Base-by-base conservation (phyloP, 371 early-diverging fungal genomes). In the Basidiobolus meristosporus region DNA sequence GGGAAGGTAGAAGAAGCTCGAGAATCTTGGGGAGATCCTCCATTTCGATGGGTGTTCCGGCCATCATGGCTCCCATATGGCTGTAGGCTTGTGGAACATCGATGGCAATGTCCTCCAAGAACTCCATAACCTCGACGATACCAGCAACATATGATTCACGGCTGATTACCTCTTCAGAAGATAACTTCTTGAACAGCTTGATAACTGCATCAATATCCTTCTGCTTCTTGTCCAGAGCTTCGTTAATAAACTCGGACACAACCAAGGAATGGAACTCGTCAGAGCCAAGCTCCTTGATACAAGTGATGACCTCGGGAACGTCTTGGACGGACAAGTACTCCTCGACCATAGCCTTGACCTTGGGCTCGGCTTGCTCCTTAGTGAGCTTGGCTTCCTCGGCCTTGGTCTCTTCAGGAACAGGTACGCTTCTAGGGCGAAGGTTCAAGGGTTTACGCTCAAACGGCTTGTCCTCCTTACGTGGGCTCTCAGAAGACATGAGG, bases 41-140 rank as follows among this genome's bases (percentile, higher is more conserved):
- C 17, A 38, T 7, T 7, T 73, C 69, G 41, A 74, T 54, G 33
- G 53, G 54, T 7, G 65, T 57, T 17, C 61, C 63, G 15, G 65
- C 66, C 31, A 82, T 54, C 40, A 85, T 46, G 39, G 57, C 56
- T 35, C 73, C 75, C 40, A 78, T 64, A 65, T 63, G 65, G 40
- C 63, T 63, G 53, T 63, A 75, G 17, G 73, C 77, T 36, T 70
- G 64, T 26, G 91, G 91, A 7, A 77, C 74, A 63, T 90, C 91
- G 35, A 73, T 66, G 12, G 70, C 63, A 36, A 80, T 60, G 50
- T 90, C 91, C 41, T 79, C 77, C 39, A 83, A 60, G 39, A 53
- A 45, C 48, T 72, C 77, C 48, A 70, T 60, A 36, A 70, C 67
- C 23, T 60, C 62, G 28, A 62, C 54, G 35, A 84, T 64, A 6